A percentile compares a stretch with the other conserved stretches of the same genome.
Evolutionary conservation across 108 stramenopile genomes (phyloP).

Genomic region (Nitzschia palea): DNA sequence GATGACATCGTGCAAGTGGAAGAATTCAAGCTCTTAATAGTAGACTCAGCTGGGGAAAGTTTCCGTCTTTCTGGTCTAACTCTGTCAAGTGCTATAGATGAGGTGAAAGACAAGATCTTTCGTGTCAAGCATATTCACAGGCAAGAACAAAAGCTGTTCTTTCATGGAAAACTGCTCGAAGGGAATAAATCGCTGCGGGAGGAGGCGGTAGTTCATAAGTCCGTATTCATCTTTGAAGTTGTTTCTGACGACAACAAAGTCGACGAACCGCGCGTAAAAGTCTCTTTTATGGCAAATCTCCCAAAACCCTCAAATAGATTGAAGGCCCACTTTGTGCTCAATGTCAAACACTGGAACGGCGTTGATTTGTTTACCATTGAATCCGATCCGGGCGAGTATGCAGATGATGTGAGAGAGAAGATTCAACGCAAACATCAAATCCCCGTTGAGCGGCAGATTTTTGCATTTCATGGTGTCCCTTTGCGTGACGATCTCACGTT

Average conservation of each 20-base stretch:
- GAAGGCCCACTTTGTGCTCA: neutral
- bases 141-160: neutral
- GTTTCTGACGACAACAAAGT: neutral
- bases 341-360: slow-evolving; percentile 22
- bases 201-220: slow-evolving; percentile 13
- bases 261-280: neutral
- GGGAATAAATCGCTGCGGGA: slow-evolving; percentile 12
- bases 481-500: slow-evolving; percentile 12
- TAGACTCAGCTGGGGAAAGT: slow-evolving; percentile 14
- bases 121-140: neutral
- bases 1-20: slow-evolving; percentile 24
- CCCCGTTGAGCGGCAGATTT: slow-evolving; percentile 17
- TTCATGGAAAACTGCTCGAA: slow-evolving; percentile 14
- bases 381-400: slow-evolving; percentile 7
- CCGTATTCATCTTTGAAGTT: slow-evolving; percentile 26
- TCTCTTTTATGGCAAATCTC: neutral
- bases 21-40: slow-evolving; percentile 5
- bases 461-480: slow-evolving; percentile 8
- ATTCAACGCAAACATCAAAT: slow-evolving; percentile 1
- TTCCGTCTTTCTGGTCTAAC: slow-evolving; percentile 4
- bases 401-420: slow-evolving; percentile 15
- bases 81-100: neutral
- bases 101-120: slow-evolving; percentile 5
- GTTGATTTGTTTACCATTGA: neutral
- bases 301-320: neutral